Evolutionary conservation across 2,329 filamentous ascomycete genomes (phyloP).

Genomic region (Alternaria triticimaculans): DNA sequence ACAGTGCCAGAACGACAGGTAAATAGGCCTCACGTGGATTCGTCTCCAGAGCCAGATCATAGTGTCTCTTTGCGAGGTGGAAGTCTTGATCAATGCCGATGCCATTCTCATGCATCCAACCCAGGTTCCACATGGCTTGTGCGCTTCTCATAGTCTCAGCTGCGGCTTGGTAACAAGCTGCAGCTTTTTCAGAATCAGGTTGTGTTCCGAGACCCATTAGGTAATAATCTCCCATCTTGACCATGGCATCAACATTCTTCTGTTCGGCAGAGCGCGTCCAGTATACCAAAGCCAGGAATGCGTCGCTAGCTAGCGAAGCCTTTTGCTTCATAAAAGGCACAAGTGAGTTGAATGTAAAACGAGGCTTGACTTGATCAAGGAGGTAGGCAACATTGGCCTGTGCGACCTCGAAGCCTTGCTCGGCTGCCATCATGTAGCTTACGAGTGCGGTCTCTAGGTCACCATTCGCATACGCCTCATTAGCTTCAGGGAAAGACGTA

Average conservation of each 20-base stretch:
- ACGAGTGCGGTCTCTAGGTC: conserved; percentile 82
- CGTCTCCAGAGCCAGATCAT: conserved; percentile 88
- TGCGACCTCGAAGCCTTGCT: conserved; percentile 88
- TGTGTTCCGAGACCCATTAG: conserved; percentile 76
- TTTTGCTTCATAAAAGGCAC: conserved; percentile 55
- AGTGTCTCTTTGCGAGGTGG: conserved; percentile 94
- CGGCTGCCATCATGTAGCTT: conserved; percentile 83
- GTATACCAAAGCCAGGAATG: conserved; percentile 79
- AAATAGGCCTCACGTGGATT: conserved; percentile 88
- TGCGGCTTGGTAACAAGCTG: conserved; percentile 89
- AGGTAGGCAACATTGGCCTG: conserved; percentile 91
- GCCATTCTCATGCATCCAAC: conserved; percentile 99
- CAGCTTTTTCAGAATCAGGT: conserved; percentile 80
- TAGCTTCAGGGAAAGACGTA: conserved; percentile 82
- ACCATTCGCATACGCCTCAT: conserved; percentile 78
- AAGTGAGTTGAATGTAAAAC: conserved; percentile 61
- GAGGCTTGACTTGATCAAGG: conserved; percentile 68
- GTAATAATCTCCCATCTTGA: conserved; percentile 99
- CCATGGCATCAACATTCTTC: conserved; percentile 87
- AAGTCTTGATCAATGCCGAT: conserved; percentile 93
- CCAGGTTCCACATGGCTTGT: conserved; percentile 94
- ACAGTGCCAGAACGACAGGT: conserved; percentile 84
- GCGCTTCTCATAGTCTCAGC: conserved; percentile 91
- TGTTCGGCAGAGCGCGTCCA: conserved; percentile 96
- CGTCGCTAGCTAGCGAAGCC: conserved; percentile 61